Percentiles rank a stretch among this genome's conserved stretches.
Conservation (phyloP, 257 asterid genomes). For the Galeopsis tetrahit region DNA sequence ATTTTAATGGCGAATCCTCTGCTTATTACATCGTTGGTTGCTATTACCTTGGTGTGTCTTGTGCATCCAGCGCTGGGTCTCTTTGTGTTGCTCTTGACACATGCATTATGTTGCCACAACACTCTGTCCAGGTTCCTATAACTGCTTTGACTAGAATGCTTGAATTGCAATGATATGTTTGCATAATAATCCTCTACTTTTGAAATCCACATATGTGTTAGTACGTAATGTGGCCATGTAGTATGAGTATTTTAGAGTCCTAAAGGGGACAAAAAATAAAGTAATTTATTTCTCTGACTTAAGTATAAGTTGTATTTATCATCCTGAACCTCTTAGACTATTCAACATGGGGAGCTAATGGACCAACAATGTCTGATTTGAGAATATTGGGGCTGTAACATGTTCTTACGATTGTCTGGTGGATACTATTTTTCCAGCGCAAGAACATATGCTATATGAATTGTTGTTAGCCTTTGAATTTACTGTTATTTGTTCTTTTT, state of each 20-base stretch:
- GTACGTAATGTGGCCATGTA: slow-evolving; percentile 18
- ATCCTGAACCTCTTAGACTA: not conserved
- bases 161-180: slow-evolving; percentile 18
- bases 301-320: not conserved
- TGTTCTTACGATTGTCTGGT: slow-evolving; percentile 7
- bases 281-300: not conserved
- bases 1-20: slow-evolving; percentile 60
- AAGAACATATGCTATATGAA: not conserved
- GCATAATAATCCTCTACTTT: slow-evolving; percentile 23
- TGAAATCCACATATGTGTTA: slow-evolving; percentile 2
- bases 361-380: not conserved
- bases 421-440: not conserved
- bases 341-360: not conserved
- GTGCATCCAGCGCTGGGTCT: slow-evolving; percentile 97
- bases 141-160: slow-evolving; percentile 24
- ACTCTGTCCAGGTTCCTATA: slow-evolving; percentile 71
- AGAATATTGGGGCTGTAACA: slow-evolving; percentile 8
- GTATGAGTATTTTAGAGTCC: slow-evolving; percentile 11
- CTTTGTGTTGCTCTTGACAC: slow-evolving; percentile 69
- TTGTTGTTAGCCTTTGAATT: slow-evolving; percentile 10
- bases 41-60: slow-evolving; percentile 68
- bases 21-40: slow-evolving; percentile 63
- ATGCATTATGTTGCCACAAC: slow-evolving; percentile 73
- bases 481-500: slow-evolving; percentile 11
- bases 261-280: not conserved